phyloP scores from a whole-genome alignment of 2,329 filamentous ascomycete genomes.

The Fusarium verticillioides region DNA sequence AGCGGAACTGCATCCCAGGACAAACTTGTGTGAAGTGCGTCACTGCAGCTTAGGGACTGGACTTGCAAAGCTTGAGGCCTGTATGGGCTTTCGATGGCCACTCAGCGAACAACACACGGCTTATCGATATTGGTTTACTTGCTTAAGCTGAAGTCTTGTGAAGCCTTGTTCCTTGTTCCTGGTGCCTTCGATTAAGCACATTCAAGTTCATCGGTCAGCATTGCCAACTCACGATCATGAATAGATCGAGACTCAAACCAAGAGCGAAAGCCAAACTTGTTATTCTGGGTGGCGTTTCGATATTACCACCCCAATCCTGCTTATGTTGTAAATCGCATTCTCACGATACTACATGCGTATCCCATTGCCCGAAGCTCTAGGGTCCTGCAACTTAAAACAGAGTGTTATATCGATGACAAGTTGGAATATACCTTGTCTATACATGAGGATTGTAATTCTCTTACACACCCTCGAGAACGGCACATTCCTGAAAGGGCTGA shows the following conservation, averaged over 20 bases:
- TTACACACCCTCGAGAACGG: conserved; percentile 38
- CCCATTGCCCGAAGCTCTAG: conserved; percentile 8
- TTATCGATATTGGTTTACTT: conserved; percentile 24
- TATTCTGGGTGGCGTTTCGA: conserved; percentile 20
- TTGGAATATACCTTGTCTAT: conserved; percentile 32
- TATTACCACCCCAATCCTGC: conserved; percentile 13
- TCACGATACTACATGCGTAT: conserved; percentile 12
- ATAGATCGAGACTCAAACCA: neutral
- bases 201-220: neutral
- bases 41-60: conserved; percentile 32
- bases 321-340: conserved; percentile 3
- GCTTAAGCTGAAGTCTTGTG: conserved; percentile 25
- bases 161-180: conserved; percentile 32
- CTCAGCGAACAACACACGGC: conserved; percentile 43
- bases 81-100: conserved; percentile 22
- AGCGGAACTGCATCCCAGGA: conserved; percentile 29
- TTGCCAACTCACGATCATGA: conserved; percentile 2
- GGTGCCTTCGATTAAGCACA: conserved; percentile 12
- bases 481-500: conserved; percentile 27
- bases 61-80: conserved; percentile 3
- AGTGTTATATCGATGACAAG: conserved; percentile 31
- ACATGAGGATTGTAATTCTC: conserved; percentile 22
- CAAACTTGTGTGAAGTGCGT: conserved; percentile 34
- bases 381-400: conserved; percentile 25
- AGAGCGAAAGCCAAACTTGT: conserved; percentile 10